Evolutionary conservation across 2,329 filamentous ascomycete genomes (phyloP).

Genomic region (Penicillium sp.): DNA sequence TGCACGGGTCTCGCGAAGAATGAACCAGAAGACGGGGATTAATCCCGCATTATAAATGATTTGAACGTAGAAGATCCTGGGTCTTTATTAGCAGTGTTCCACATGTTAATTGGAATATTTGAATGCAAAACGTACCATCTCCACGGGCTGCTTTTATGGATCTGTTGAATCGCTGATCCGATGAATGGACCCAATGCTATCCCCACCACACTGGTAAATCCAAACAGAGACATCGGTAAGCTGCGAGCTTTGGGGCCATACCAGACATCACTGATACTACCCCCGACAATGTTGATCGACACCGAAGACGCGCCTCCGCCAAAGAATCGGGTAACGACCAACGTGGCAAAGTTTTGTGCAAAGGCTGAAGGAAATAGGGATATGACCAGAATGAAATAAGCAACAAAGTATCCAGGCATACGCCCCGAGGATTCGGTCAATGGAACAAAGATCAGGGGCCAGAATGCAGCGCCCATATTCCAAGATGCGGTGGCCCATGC

Average conservation of each 20-base stretch:
- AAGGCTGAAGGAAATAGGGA: conserved; percentile 46
- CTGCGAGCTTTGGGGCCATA: conserved; percentile 40
- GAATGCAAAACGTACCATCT: conserved; percentile 37
- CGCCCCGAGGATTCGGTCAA: conserved; percentile 46
- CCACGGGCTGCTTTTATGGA: conserved; percentile 38
- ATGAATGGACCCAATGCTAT: conserved; percentile 49
- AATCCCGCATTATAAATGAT: conserved; percentile 47
- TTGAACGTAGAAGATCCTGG: conserved; percentile 48
- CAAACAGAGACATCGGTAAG: conserved; percentile 46
- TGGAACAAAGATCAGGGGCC: conserved; percentile 39
- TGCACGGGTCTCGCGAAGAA: conserved; percentile 44
- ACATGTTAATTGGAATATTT: not conserved
- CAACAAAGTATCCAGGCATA: conserved; percentile 45
- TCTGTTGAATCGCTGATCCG: conserved; percentile 41
- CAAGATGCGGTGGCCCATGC: conserved; percentile 38
- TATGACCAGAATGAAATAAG: conserved; percentile 44
- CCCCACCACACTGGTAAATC: conserved; percentile 46
- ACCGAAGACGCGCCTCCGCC: conserved; percentile 47
- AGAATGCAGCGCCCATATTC: conserved; percentile 44
- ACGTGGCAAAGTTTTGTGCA: conserved; percentile 47
- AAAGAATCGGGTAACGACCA: conserved; percentile 47
- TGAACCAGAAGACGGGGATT: conserved; percentile 43
- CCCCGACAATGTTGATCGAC: conserved; percentile 43
- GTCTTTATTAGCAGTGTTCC: not conserved
- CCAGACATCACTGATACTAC: conserved; percentile 42